These are phyloP conservation scores for Quercus alba DNA, from an alignment of 306 rosid genomes.

Conservation along the genomic window DNA sequence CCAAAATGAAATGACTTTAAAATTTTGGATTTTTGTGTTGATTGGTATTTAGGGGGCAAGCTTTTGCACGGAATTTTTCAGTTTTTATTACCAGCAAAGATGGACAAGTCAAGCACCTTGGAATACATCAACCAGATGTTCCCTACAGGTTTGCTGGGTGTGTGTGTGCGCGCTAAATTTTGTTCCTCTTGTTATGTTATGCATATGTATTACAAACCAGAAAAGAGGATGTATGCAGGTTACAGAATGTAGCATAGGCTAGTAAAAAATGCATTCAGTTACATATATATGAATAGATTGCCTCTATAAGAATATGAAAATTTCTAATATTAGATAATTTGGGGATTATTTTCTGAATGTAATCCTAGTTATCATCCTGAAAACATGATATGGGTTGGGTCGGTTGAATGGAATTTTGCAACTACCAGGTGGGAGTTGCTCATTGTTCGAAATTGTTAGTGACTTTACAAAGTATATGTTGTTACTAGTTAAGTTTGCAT, in stretches of 20 bases:
- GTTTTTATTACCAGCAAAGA: conserved; percentile 20
- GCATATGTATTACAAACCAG: neutral
- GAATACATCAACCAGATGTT: conserved; percentile 98
- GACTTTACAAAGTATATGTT: no score
- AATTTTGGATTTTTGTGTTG: no score
- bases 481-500: neutral
- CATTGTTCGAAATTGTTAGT: neutral
- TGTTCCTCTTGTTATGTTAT: neutral
- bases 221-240: neutral
- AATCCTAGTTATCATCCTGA: neutral
- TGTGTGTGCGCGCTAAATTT: neutral
- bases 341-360: neutral
- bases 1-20: no score
- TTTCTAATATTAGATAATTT: neutral
- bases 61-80: neutral
- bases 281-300: neutral
- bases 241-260: neutral
- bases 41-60: no score
- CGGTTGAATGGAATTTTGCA: neutral
- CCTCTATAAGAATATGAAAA: neutral
- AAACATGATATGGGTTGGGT: neutral
- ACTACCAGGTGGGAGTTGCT: neutral
- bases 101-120: conserved; percentile 96
- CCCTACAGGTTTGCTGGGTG: conserved; percentile 70
- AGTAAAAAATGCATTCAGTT: neutral